phyloP scores from a whole-genome alignment of 371 early-diverging fungal species.

The Circinella umbellata region DNA sequence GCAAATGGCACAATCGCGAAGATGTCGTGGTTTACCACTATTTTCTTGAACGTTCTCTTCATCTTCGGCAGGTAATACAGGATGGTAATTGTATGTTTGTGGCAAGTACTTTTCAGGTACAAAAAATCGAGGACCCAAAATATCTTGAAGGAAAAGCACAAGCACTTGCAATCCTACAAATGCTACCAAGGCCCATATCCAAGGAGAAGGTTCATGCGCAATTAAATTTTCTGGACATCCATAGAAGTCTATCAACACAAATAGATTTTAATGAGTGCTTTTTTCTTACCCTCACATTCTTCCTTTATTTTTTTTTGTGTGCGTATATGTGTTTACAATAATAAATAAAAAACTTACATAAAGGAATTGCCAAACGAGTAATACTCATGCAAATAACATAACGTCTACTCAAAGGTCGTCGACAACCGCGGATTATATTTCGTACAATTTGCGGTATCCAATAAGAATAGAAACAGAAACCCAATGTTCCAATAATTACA shows the following conservation, averaged over 20 bases:
- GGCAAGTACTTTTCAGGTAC: constrained; percentile 75
- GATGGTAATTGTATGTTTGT: constrained; percentile 75
- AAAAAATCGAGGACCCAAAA: constrained; percentile 75
- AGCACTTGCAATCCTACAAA: constrained; percentile 67
- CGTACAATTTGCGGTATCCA: constrained; percentile 84
- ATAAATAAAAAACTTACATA: constrained; percentile 45
- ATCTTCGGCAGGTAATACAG: constrained; percentile 48
- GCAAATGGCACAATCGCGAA: constrained; percentile 76
- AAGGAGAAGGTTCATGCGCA: constrained; percentile 54
- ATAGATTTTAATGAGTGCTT: too few species aligned
- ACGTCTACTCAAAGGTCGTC: constrained; percentile 60
- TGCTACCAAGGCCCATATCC: constrained; percentile 55
- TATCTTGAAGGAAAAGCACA: constrained; percentile 72
- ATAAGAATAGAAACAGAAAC: constrained; percentile 67
- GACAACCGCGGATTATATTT: constrained; percentile 67
- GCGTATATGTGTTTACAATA: neutral
- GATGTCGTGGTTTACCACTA: constrained; percentile 2
- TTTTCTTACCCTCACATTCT: too few species aligned
- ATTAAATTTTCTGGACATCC: constrained; percentile 67
- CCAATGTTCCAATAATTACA: constrained; percentile 50
- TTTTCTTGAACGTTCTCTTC: constrained; percentile 18
- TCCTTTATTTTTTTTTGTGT: too few species aligned
- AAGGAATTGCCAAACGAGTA: constrained; percentile 63
- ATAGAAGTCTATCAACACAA: constrained; percentile 48
- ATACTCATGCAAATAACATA: constrained; percentile 70